Base-by-base conservation (phyloP, 192 early-diverging fungal species). In the Radiomyces spectabilis region DNA sequence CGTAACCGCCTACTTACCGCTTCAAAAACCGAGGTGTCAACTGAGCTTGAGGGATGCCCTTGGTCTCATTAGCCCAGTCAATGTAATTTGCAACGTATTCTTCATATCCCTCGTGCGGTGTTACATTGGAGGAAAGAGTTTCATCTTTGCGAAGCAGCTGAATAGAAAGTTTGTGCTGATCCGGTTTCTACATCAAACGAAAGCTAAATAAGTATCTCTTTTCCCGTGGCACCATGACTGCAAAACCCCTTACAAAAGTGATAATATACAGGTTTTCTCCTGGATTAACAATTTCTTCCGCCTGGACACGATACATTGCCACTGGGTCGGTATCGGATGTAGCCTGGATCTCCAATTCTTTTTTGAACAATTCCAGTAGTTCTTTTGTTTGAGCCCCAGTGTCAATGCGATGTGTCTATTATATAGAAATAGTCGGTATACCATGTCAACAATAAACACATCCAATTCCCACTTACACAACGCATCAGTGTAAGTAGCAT, bases 401-500 rank as follows among this genome's bases (percentile, higher is more conserved):
- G 32, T 85, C 73, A 38, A 91, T 76, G 1, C 41, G 25, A 46
- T 53, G 51, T 26, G 42, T 42, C 51, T 51, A 35, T 49, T 5
- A 26, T 46, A 49, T 24, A 45, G 34, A 18, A 16, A 33, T 7
- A 5, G 41, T 49, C 44, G 44, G 30, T 43, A 10, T 33, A 18
- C 21, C 4, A 10, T 9, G 9, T 22, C 19, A 7, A 6, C 0
- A 31, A 18, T 37, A 39, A 27, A 4, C 4, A 29, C 4, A 38
- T 38, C 12, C 35, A 15, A 38, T 38, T 38, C 15, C 0, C 21
- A 51, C 61, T 44, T 68, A 85, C 84, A 65, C 87, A 85, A 65
- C 94, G 95, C 13, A 85, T 77, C 45, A 94, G 70, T 10, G 79
- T 72, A 53, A 80, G 76, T 25, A 91, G 75, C 19, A 95, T 74